These are phyloP conservation scores for Dentipellis fragilis DNA, from an alignment of 768 basidiomycete genomes.

Conservation along the genomic window DNA sequence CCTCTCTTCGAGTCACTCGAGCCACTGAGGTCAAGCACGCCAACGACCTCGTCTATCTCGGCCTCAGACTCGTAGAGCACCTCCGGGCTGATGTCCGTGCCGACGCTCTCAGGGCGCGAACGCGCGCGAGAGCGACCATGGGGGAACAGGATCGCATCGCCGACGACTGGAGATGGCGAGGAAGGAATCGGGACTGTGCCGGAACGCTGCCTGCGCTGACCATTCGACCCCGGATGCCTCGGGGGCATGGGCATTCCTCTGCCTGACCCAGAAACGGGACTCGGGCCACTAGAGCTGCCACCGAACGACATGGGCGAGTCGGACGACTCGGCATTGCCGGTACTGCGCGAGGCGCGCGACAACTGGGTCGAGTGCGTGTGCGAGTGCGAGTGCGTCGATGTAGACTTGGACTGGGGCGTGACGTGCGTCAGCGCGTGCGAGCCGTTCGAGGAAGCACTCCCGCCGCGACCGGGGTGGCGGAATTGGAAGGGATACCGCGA, in stretches of 20 bases:
- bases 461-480: conserved; percentile 42
- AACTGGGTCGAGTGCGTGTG: conserved; percentile 5
- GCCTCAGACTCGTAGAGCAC: conserved; percentile 5
- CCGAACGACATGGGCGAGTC: conserved; percentile 46
- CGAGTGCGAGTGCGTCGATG: conserved; percentile 29
- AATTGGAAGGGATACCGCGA: conserved; percentile 65
- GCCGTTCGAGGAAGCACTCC: conserved; percentile 30
- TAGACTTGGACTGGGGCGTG: conserved; percentile 23
- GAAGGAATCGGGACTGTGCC: conserved; percentile 27
- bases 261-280: conserved; percentile 15
- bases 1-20: conserved; percentile 19
- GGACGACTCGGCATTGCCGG: conserved; percentile 51
- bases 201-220: conserved; percentile 28
- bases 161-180: conserved; percentile 26
- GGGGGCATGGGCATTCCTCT: conserved; percentile 38
- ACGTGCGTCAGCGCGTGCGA: conserved; percentile 19
- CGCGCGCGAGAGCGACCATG: conserved; percentile 11
- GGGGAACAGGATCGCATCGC: conserved; percentile 24
- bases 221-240: conserved; percentile 27
- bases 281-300: conserved; percentile 17
- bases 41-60: conserved; percentile 1
- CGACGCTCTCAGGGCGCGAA: conserved; percentile 16
- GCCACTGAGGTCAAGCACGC: background rate
- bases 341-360: conserved; percentile 29
- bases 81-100: background rate